Evolutionary conservation across 176 grass and related monocot species (phyloP).

Genomic region (Thalia dealbata): DNA sequence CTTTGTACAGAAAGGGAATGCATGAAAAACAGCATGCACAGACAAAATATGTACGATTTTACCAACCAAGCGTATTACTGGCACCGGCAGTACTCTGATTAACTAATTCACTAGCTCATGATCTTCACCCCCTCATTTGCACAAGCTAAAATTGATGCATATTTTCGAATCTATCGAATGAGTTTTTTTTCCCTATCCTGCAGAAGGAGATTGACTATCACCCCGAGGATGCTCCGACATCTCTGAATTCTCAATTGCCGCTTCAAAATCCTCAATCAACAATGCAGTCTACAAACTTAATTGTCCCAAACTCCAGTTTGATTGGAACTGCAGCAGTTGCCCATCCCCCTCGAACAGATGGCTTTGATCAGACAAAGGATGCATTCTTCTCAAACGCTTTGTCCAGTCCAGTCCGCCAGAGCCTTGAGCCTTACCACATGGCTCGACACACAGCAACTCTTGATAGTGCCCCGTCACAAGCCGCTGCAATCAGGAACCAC

Average conservation of each 20-base stretch:
- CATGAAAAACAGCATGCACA: background rate
- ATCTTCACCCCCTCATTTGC: background rate
- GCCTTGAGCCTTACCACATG: conserved; percentile 53
- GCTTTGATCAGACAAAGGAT: conserved; percentile 29
- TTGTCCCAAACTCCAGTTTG: conserved; percentile 23
- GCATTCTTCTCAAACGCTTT: conserved; percentile 46
- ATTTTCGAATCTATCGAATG: too few species aligned
- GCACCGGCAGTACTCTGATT: too few species aligned
- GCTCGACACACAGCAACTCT: conserved; percentile 31
- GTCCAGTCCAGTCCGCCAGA: conserved; percentile 41
- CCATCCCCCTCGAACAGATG: background rate
- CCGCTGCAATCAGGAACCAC: background rate
- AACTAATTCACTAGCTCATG: background rate
- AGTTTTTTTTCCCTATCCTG: background rate
- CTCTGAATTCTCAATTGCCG: conserved; percentile 40
- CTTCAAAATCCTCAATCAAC: conserved; percentile 26
- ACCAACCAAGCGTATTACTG: too few species aligned
- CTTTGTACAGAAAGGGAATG: background rate
- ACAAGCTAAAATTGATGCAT: background rate
- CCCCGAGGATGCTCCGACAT: conserved; percentile 33
- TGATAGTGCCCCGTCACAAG: conserved; percentile 2
- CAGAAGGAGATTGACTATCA: conserved; percentile 60
- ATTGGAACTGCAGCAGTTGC: conserved; percentile 19
- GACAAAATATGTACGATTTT: background rate
- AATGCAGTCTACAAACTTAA: conserved; percentile 27